Percentiles rank a stretch among this genome's conserved stretches.
Evolutionary conservation across 192 early-diverging fungal genomes (phyloP).

Genomic region (Fimicolochytrium jonesii): DNA sequence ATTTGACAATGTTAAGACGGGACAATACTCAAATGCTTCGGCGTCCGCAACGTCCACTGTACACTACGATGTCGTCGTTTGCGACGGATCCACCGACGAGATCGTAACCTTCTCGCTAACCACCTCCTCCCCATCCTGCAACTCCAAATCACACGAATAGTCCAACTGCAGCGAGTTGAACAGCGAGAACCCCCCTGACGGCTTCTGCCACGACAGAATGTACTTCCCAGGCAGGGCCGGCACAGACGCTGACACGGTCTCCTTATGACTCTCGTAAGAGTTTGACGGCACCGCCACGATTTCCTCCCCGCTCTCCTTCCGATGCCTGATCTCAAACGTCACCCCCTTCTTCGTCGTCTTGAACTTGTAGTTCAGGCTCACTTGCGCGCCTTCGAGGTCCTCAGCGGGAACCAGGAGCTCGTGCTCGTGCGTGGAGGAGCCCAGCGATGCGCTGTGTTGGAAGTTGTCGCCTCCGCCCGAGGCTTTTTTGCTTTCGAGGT

Average conservation of each 20-base stretch:
- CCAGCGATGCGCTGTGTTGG: conserved; percentile 6
- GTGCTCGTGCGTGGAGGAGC: conserved; percentile 12
- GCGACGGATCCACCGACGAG: too few species aligned
- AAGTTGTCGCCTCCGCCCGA: conserved; percentile 7
- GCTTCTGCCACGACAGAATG: conserved; percentile 24
- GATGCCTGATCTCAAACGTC: conserved; percentile 27
- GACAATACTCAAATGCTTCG: too few species aligned
- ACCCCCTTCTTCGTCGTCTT: conserved; percentile 18
- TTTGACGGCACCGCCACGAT: neutral
- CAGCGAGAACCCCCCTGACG: conserved; percentile 17
- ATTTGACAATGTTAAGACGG: too few species aligned
- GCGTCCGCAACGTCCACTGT: too few species aligned
- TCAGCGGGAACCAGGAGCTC: conserved; percentile 19
- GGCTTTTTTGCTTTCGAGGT: conserved; percentile 8
- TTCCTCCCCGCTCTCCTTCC: conserved; percentile 12
- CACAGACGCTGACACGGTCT: conserved; percentile 2
- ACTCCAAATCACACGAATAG: conserved; percentile 12
- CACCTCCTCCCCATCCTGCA: conserved; percentile 6
- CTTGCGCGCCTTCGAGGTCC: neutral
- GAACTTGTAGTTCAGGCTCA: conserved; percentile 23
- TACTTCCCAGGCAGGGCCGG: conserved; percentile 21
- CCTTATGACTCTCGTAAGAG: conserved; percentile 25
- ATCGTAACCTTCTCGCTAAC: too few species aligned
- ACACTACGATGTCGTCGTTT: too few species aligned
- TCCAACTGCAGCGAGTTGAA: conserved; percentile 17